Evolutionary conservation across 2,329 filamentous ascomycete species (phyloP).

Genomic region (Magnaporthiopsis rhizophila): DNA sequence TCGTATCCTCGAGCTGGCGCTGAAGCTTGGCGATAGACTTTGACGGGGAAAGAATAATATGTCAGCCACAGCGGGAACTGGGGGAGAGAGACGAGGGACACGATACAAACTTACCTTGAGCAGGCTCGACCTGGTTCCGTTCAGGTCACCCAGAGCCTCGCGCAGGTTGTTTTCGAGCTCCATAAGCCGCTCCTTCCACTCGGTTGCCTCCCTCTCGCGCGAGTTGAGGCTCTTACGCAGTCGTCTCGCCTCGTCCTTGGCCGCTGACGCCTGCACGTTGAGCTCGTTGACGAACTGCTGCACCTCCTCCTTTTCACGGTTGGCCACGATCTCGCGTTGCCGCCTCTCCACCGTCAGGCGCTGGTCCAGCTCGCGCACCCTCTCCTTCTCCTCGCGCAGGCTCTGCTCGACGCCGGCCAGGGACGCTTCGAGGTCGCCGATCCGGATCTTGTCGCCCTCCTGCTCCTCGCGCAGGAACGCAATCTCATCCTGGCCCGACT

Average conservation of each 20-base stretch:
- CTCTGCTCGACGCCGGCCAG: slow-evolving; percentile 71
- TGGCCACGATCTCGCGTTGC: slow-evolving; percentile 79
- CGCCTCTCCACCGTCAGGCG: slow-evolving; percentile 72
- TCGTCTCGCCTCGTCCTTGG: slow-evolving; percentile 78
- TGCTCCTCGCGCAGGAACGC: slow-evolving; percentile 94
- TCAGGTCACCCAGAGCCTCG: slow-evolving; percentile 78
- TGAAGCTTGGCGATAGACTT: slow-evolving; percentile 81
- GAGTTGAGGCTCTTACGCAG: slow-evolving; percentile 76
- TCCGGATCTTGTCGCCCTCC: slow-evolving; percentile 95
- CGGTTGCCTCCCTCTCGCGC: slow-evolving; percentile 78
- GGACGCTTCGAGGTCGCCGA: slow-evolving; percentile 82
- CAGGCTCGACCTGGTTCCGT: slow-evolving; percentile 76
- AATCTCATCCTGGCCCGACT: slow-evolving; percentile 88
- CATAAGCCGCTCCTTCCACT: slow-evolving; percentile 84
- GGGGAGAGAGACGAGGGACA: not conserved
- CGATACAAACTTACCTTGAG: slow-evolving; percentile 53
- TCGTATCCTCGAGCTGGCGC: slow-evolving; percentile 75
- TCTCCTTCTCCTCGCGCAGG: slow-evolving; percentile 79
- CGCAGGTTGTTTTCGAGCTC: slow-evolving; percentile 86
- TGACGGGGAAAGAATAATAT: slow-evolving; percentile 25
- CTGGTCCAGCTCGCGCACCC: slow-evolving; percentile 60
- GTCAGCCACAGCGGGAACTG: slow-evolving; percentile 7
- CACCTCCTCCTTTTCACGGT: slow-evolving; percentile 87
- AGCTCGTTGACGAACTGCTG: slow-evolving; percentile 90
- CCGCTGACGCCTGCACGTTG: slow-evolving; percentile 70